Base-by-base conservation (phyloP, 176 grass and related monocot genomes). In the Eleusine indica region DNA sequence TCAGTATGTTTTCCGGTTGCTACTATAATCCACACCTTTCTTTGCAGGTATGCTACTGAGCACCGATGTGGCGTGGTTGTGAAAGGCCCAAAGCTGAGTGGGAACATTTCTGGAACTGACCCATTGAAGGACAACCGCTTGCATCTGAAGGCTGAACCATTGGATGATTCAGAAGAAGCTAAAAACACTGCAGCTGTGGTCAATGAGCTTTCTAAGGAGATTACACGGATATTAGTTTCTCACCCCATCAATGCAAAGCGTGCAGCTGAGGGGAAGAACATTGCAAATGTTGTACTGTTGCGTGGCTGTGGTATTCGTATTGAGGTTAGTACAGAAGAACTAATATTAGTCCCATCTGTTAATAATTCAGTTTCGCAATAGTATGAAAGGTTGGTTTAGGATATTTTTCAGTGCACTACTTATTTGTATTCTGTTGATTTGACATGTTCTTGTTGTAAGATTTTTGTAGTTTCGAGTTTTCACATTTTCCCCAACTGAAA, bases 51-150 rank as follows among this genome's bases (percentile, higher is more conserved):
- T 79, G 96, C 93, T 28, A 99, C 96, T 79, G 96, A 96, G 54
- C 93, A 99, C 93, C 87, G 89, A 84, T 99, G 93, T 22, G 89
- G 96, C 21, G 96, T 99, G 49, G 96, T 99, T 87, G 91, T 99
- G n/a, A 99, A 99, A 91, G 93, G 93, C 22, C 96, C 91, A 61
- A 96, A 70, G 70, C 66, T 99, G 16, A 99, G 93, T 80, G 96
- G 96, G 71, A 96, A 95, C 67, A 99, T 99, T 89, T 99, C 93
- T n/a, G 96, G 96, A 84, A 98, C 96, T 2, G 93, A 98, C 66
- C 96, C 91, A 28, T 75, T 98, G 69, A 98, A 98, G 75, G 93
- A 98, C 70, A 98, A 90, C 44, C 91, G 96, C 14, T 84, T 98
- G 87, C 91, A 92, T 82, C 87, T 98, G 21, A 95, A 90, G 71